phyloP scores from a whole-genome alignment of 2,329 filamentous ascomycete species.

The Microdochium bolleyi region DNA sequence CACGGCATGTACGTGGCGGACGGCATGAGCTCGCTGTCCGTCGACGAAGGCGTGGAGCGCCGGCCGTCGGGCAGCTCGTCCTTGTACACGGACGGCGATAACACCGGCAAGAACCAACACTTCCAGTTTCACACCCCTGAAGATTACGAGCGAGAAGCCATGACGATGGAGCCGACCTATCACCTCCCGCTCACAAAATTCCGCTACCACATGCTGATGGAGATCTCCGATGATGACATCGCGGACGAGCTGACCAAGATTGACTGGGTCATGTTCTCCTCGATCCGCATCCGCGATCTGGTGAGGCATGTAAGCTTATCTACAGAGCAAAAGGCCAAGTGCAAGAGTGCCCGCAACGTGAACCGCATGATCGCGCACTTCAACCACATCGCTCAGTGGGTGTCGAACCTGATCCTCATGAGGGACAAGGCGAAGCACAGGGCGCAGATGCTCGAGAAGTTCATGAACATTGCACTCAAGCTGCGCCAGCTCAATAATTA shows the following conservation, averaged over 20 bases:
- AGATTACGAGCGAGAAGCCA: constrained; percentile 72
- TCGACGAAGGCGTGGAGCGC: constrained; percentile 34
- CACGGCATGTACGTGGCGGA: constrained; percentile 26
- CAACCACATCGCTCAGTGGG: constrained; percentile 78
- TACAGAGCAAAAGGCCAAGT: constrained; percentile 62
- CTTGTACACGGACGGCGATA: constrained; percentile 27
- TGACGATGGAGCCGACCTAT: constrained; percentile 61
- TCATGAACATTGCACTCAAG: constrained; percentile 83
- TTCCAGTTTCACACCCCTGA: constrained; percentile 62
- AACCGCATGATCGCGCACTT: constrained; percentile 93
- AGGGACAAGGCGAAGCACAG: constrained; percentile 95
- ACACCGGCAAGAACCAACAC: constrained; percentile 27
- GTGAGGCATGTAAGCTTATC: constrained; percentile 83
- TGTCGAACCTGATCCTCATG: constrained; percentile 75
- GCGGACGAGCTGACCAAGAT: constrained; percentile 90
- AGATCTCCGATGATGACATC: constrained; percentile 73
- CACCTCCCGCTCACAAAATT: constrained; percentile 69
- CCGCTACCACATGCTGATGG: constrained; percentile 88
- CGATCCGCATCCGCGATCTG: constrained; percentile 85
- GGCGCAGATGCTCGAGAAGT: constrained; percentile 85
- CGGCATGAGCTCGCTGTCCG: constrained; percentile 38
- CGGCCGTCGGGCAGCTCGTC: constrained; percentile 38
- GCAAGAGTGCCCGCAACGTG: constrained; percentile 73
- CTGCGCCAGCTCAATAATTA: constrained; percentile 93
- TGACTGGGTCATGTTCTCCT: constrained; percentile 97